phyloP scores from a whole-genome alignment of 2,329 filamentous ascomycete genomes.

The Neofusicoccum umdonicola region DNA sequence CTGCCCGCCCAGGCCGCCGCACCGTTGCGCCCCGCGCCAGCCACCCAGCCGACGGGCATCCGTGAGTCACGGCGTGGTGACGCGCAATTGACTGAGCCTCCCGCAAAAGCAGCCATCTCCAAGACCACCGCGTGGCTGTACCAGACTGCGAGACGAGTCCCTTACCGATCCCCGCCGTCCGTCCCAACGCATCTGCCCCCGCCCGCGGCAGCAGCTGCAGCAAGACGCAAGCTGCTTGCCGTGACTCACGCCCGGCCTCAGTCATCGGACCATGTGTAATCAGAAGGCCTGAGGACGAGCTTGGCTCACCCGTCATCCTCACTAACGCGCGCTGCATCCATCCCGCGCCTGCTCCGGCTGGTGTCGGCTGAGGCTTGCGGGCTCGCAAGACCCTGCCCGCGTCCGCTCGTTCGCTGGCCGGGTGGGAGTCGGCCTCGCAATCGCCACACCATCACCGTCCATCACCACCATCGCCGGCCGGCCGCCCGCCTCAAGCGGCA shows the following conservation, averaged over 20 bases:
- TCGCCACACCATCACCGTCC: background rate
- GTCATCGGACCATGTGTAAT: background rate
- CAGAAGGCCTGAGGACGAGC: background rate
- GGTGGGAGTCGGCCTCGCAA: background rate
- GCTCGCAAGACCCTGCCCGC: background rate
- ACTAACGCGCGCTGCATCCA: background rate
- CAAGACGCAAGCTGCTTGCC: background rate
- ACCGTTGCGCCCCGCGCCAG: background rate
- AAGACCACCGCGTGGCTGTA: background rate
- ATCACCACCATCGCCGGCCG: background rate
- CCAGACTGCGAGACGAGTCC: background rate
- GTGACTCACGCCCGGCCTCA: background rate
- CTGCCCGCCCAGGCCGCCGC: background rate
- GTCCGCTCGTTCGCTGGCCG: background rate
- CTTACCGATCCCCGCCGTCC: too few relatives aligned
- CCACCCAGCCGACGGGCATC: background rate
- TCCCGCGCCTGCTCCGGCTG: background rate
- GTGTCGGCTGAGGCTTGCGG: background rate
- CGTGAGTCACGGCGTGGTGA: background rate
- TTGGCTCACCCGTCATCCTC: background rate
- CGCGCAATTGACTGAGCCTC: background rate
- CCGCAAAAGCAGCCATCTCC: background rate
- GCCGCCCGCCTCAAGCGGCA: background rate
- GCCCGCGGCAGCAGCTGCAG: too few relatives aligned
- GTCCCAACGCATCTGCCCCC: too few relatives aligned